These are phyloP conservation scores for Salix brachista DNA, from an alignment of 345 rosid genomes.

Conservation along the genomic window DNA sequence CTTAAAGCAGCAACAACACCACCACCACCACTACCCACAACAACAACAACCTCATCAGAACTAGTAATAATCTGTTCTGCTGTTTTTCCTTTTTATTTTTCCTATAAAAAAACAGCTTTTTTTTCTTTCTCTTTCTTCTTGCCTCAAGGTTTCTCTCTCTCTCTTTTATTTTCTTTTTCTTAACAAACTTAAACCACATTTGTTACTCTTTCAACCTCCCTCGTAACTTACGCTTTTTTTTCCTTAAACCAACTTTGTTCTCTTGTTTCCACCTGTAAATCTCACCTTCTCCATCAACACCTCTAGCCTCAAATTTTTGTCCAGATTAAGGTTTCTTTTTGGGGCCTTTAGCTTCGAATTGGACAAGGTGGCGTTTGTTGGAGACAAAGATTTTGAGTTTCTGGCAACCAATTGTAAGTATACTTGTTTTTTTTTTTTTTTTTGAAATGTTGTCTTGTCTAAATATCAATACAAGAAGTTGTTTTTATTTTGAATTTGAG, in stretches of 20 bases:
- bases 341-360: not conserved
- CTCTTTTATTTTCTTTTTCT: not conserved
- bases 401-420: not conserved
- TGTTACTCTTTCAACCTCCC: not conserved
- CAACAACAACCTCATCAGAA: conserved; percentile 12
- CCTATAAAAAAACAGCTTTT: no score
- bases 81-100: not conserved
- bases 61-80: not conserved
- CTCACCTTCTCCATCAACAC: not conserved
- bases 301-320: not conserved
- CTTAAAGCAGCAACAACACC: conserved; percentile 11
- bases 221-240: not conserved
- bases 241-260: not conserved
- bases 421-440: not conserved
- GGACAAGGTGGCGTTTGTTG: not conserved
- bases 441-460: not conserved
- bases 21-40: not conserved
- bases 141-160: not conserved
- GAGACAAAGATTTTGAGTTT: not conserved
- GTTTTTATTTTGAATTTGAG: not conserved
- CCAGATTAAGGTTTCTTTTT: not conserved
- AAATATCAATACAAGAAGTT: not conserved
- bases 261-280: not conserved
- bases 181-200: not conserved
- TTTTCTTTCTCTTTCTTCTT: not conserved